Percentiles rank a stretch among this genome's conserved stretches.
These are phyloP conservation scores for Thalia dealbata DNA, from an alignment of 176 grass and related monocot species.

Conservation along the genomic window DNA sequence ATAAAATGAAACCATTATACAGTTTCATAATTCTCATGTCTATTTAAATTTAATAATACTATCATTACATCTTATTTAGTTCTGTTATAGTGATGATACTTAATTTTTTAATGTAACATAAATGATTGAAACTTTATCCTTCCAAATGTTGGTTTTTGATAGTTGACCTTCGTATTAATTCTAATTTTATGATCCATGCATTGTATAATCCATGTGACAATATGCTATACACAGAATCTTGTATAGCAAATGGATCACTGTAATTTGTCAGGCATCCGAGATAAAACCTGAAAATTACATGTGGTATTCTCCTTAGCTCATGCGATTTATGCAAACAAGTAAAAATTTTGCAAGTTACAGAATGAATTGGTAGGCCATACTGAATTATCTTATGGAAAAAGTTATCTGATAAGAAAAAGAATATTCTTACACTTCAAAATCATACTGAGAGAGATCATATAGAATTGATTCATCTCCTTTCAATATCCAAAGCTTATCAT, in stretches of 20 bases:
- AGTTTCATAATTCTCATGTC: background rate
- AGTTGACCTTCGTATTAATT: background rate
- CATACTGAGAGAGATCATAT: conserved; percentile 66
- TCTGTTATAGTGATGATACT: background rate
- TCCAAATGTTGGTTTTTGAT: background rate
- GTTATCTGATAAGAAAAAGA: background rate
- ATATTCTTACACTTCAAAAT: conserved; percentile 48
- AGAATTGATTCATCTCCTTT: conserved; percentile 72
- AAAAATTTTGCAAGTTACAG: background rate
- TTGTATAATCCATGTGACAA: background rate
- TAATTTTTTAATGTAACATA: background rate
- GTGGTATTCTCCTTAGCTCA: no score
- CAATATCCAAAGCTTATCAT: conserved; percentile 79
- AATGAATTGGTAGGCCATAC: background rate
- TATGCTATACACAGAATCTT: background rate
- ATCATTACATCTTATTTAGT: no score
- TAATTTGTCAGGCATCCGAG: no score
- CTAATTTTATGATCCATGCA: background rate
- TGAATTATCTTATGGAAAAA: background rate
- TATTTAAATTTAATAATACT: background rate
- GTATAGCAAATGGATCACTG: background rate
- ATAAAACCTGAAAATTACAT: no score
- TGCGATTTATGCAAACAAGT: background rate
- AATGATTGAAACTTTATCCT: background rate
- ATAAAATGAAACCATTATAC: no score